Evolutionary conservation across 495 filamentous ascomycete species (phyloP), one percentile per base, ranked within the genome.

Genomic region (Penicillium taxi): DNA sequence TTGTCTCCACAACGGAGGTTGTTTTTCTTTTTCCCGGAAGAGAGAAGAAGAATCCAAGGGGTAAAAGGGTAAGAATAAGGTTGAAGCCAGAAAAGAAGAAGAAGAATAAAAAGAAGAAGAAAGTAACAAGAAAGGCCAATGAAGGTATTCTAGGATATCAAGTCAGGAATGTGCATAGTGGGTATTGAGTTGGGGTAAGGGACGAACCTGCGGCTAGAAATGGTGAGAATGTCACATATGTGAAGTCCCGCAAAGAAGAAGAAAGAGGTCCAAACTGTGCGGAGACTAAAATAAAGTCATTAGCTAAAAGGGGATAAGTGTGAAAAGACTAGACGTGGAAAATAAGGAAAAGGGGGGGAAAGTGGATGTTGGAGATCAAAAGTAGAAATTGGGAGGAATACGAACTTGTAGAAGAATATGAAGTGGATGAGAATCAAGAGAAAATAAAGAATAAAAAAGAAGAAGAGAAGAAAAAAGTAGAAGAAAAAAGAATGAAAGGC

Each of bases 121-220:
- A 55, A 47, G 52, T 54, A 50, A 56, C 54, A 56, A 53, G 42
- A 48, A 23, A 31, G 18, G 37, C 35, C n/a, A n/a, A n/a, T n/a
- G n/a, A n/a, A n/a, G n/a, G n/a, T n/a, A n/a, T n/a, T n/a, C n/a
- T n/a, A 32, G 41, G 42, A 44, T 41, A 47, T 56, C 44, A 56
- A 56, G 56, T 58, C n/a, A n/a, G 58, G 52, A 60, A 60, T 62
- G 58, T 61, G 37, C 47, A 55, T 56, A 33, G 35, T 17, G 25
- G 25, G 19, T 35, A 22, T 26, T 22, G 26, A 26, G 35, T 19
- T 27, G 12, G 26, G 43, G 35, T 37, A 38, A 41, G 33, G 41
- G 50, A 39, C 28, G 27, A 39, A 39, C 37, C 37, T 39, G 37
- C 55, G 45, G 48, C 47, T 42, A 45, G 37, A 40, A 41, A 34